phyloP scores from a whole-genome alignment of 495 filamentous ascomycete species.

The Neurospora sp. region DNA sequence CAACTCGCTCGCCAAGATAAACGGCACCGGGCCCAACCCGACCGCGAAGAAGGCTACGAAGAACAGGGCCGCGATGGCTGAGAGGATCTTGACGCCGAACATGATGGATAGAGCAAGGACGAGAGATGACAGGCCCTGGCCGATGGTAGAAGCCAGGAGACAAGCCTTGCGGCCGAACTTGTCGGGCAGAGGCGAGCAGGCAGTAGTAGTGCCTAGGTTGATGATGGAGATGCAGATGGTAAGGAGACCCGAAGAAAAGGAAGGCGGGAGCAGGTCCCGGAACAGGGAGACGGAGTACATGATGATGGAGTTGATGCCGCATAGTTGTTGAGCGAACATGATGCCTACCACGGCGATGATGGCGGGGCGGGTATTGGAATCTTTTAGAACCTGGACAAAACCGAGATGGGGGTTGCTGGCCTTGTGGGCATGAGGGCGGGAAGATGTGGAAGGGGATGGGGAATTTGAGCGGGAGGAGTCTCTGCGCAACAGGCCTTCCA shows the following conservation, averaged over 20 bases:
- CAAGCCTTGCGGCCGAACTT: constrained; percentile 76
- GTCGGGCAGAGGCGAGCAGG: constrained; percentile 75
- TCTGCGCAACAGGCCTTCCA: constrained; percentile 11
- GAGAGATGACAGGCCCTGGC: constrained; percentile 69
- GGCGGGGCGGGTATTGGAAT: constrained; percentile 60
- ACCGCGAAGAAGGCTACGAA: constrained; percentile 86
- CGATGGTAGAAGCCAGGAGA: constrained; percentile 66
- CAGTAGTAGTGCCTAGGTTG: constrained; percentile 74
- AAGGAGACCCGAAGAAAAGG: constrained; percentile 51
- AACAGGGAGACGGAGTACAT: constrained; percentile 95
- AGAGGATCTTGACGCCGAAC: constrained; percentile 55
- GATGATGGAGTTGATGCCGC: constrained; percentile 90
- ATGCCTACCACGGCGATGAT: constrained; percentile 78
- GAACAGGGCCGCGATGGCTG: constrained; percentile 66
- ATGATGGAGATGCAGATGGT: constrained; percentile 77
- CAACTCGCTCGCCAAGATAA: constrained; percentile 82
- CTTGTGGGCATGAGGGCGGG: constrained; percentile 27
- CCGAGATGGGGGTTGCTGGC: constrained; percentile 42
- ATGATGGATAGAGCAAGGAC: constrained; percentile 68
- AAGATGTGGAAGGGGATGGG: background rate
- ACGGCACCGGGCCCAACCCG: constrained; percentile 89
- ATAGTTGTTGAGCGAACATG: constrained; percentile 89
- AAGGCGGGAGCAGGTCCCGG: constrained; percentile 61
- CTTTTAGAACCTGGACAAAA: constrained; percentile 53
- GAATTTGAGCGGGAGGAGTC: constrained; percentile 6